phyloP scores from a whole-genome alignment of 2,329 filamentous ascomycete genomes.

The Aureobasidium vineae region DNA sequence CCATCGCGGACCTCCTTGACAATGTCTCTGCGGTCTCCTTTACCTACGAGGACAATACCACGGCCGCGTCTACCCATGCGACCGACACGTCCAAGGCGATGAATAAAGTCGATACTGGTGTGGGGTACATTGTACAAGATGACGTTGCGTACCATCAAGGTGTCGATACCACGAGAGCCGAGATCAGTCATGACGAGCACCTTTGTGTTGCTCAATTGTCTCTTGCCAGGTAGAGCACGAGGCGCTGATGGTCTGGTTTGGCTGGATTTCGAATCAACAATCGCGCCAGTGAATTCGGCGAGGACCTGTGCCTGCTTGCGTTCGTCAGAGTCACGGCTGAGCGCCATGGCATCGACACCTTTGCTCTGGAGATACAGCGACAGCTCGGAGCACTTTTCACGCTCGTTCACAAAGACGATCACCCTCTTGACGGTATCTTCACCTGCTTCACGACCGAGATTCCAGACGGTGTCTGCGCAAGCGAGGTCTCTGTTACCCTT shows the following conservation, averaged over 20 bases:
- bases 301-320: constrained; percentile 75
- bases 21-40: constrained; percentile 83
- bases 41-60: constrained; percentile 86
- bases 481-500: constrained; percentile 89
- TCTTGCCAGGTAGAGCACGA: constrained; percentile 30
- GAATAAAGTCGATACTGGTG: constrained; percentile 96
- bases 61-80: constrained; percentile 88
- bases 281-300: constrained; percentile 65
- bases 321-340: constrained; percentile 81
- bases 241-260: constrained; percentile 5
- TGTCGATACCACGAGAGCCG: constrained; percentile 91
- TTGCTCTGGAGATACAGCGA: constrained; percentile 76
- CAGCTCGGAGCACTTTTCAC: constrained; percentile 80
- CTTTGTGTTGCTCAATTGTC: constrained; percentile 71
- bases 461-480: constrained; percentile 92
- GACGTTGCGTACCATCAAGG: constrained; percentile 83
- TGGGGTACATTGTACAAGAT: constrained; percentile 97
- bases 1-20: constrained; percentile 87
- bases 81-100: constrained; percentile 86
- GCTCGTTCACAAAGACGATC: constrained; percentile 95
- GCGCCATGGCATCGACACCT: constrained; percentile 81
- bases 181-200: constrained; percentile 94
- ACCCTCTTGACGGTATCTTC: constrained; percentile 70
- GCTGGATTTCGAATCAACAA: constrained; percentile 1
- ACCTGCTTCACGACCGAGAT: constrained; percentile 74